A percentile compares a stretch with the other conserved stretches of the same genome.
phyloP scores from a whole-genome alignment of 352 stramenopile genomes.

The Phytophthora cryptogea region DNA sequence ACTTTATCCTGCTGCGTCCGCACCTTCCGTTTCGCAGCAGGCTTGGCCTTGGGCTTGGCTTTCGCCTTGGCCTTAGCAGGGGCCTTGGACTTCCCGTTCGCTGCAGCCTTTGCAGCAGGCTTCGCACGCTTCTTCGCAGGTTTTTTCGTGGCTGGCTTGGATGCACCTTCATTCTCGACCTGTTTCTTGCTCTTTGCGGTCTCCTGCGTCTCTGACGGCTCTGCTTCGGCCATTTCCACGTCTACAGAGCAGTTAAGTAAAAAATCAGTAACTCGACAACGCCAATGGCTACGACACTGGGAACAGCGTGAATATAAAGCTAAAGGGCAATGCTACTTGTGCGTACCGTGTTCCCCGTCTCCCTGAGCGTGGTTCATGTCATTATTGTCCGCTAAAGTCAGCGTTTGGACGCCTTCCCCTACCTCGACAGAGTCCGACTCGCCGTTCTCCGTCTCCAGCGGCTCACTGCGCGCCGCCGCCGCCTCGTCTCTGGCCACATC shows the following conservation, averaged over 20 bases:
- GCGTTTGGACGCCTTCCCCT: conserved; percentile 23
- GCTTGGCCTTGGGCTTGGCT: conserved; percentile 34
- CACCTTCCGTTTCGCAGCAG: conserved; percentile 59
- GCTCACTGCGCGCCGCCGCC: conserved; percentile 5
- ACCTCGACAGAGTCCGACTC: conserved; percentile 2
- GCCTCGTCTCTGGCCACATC: conserved; percentile 1
- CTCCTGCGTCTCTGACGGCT: conserved; percentile 2
- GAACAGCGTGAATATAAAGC: conserved; percentile 19
- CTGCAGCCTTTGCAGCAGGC: conserved; percentile 18
- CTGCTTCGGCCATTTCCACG: conserved; percentile 25
- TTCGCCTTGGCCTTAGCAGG: conserved; percentile 21
- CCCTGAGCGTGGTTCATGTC: background rate
- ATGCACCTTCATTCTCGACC: background rate
- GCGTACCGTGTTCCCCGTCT: conserved; percentile 11
- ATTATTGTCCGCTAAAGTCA: conserved; percentile 7
- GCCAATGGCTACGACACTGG: background rate
- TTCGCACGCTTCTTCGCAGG: conserved; percentile 36
- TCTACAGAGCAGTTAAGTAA: conserved; percentile 25
- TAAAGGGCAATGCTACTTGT: conserved; percentile 1
- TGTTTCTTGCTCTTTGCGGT: background rate
- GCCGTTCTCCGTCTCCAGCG: conserved; percentile 16
- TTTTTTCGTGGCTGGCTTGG: conserved; percentile 19
- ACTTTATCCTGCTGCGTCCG: conserved; percentile 61
- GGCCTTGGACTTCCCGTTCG: conserved; percentile 27
- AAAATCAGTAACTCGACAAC: conserved; percentile 23